Evolutionary conservation across 2,329 filamentous ascomycete species (phyloP).

Genomic region (Fusarium clavum): DNA sequence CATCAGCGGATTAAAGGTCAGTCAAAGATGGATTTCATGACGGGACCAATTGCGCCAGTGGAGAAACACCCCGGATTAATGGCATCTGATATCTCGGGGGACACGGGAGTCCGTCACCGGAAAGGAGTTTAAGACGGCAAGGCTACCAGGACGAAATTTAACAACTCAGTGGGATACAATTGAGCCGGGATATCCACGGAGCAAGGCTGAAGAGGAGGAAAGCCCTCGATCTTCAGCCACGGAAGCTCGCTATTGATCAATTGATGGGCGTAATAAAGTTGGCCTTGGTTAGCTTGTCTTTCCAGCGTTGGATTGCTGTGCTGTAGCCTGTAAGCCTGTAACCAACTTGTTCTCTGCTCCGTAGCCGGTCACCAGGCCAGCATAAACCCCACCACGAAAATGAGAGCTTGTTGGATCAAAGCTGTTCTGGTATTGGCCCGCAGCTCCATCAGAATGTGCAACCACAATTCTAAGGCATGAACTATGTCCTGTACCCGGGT

Average conservation of each 20-base stretch:
- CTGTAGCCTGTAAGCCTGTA: not conserved
- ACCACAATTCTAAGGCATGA: constrained; percentile 46
- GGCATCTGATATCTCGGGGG: constrained; percentile 32
- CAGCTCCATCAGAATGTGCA: constrained; percentile 5
- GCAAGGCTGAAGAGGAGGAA: constrained; percentile 4
- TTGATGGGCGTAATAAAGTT: constrained; percentile 9
- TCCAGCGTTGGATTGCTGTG: not conserved
- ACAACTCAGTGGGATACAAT: not conserved
- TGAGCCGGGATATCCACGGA: constrained; percentile 2
- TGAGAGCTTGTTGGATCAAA: constrained; percentile 31
- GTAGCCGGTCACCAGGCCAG: constrained; percentile 42
- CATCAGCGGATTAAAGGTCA: not conserved
- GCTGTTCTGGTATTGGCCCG: constrained; percentile 25
- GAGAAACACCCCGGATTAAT: constrained; percentile 44
- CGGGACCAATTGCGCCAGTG: constrained; percentile 23
- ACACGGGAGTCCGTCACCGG: constrained; percentile 18
- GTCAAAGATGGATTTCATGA: not conserved
- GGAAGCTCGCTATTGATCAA: constrained; percentile 27
- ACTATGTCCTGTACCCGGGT: constrained; percentile 42
- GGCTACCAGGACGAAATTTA: not conserved
- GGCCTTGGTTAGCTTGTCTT: not conserved
- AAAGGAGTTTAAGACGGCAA: constrained; percentile 8
- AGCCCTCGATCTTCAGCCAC: constrained; percentile 6
- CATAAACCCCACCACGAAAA: constrained; percentile 35
- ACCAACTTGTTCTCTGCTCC: constrained; percentile 20